A percentile compares a stretch with the other conserved stretches of the same genome.
These are phyloP conservation scores for Barnettozyma siamensis DNA, from an alignment of 805 yeast species.

Conservation along the genomic window DNA sequence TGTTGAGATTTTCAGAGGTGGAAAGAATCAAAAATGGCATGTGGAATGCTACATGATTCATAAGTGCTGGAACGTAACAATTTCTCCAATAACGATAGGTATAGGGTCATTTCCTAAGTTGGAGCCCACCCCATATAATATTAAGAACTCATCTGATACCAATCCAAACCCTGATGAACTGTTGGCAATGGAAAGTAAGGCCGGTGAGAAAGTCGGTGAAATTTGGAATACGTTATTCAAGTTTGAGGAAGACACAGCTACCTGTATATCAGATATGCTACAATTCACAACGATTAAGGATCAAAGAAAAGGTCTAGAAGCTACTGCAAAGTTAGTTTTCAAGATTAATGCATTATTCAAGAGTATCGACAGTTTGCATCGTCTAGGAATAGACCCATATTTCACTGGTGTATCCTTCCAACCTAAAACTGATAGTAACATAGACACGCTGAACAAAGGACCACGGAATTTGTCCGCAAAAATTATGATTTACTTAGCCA, in stretches of 20 bases:
- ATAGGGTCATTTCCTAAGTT: constrained; percentile 28
- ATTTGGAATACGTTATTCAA: constrained; percentile 87
- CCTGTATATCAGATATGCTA: constrained; percentile 87
- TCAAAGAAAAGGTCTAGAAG: constrained; percentile 57
- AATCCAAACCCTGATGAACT: constrained; percentile 43
- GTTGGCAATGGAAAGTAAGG: constrained; percentile 52
- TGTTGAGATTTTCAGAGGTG: constrained; percentile 88
- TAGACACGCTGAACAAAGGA: constrained; percentile 21
- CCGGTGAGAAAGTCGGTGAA: constrained; percentile 52
- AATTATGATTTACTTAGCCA: constrained; percentile 81
- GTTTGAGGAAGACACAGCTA: constrained; percentile 87
- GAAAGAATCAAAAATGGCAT: constrained; percentile 95
- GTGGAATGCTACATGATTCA: constrained; percentile 98
- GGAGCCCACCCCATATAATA: constrained; percentile 22
- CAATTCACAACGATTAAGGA: constrained; percentile 73
- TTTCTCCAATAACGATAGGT: constrained; percentile 58
- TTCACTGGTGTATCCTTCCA: constrained; percentile 8
- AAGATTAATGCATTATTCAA: constrained; percentile 72
- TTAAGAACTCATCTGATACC: constrained; percentile 22
- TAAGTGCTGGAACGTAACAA: constrained; percentile 89
- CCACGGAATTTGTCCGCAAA: constrained; percentile 88
- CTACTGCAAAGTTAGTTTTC: constrained; percentile 67
- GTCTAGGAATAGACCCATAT: constrained; percentile 20
- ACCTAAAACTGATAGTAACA: constrained; percentile 9
- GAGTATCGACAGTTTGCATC: constrained; percentile 55